phyloP scores from a whole-genome alignment of 2,329 filamentous ascomycete genomes.

The Botryotinia convoluta region DNA sequence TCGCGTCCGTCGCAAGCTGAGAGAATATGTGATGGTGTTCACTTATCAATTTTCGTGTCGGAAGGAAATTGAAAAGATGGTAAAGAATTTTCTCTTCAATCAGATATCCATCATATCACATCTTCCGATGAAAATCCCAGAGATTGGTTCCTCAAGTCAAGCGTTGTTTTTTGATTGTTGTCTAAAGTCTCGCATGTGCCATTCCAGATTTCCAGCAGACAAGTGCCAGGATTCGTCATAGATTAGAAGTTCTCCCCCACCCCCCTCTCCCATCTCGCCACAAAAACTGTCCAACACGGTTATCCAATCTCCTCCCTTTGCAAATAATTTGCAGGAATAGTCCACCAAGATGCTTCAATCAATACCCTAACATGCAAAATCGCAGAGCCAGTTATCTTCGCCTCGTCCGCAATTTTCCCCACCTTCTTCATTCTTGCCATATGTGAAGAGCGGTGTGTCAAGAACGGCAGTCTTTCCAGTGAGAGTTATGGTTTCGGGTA shows the following conservation, averaged over 20 bases:
- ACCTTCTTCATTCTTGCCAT: not conserved
- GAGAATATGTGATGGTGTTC: not conserved
- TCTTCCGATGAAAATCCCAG: not conserved
- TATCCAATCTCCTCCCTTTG: not conserved
- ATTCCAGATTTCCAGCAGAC: not conserved
- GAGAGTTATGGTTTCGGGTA: not conserved
- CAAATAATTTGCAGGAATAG: not conserved
- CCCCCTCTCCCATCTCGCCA: too few species aligned
- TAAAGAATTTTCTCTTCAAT: not conserved
- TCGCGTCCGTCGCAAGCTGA: rapidly evolving
- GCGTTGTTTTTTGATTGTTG: not conserved
- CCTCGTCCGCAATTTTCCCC: not conserved
- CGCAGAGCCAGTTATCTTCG: not conserved
- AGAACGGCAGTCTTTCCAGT: not conserved
- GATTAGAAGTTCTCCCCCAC: too few species aligned
- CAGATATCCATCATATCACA: not conserved
- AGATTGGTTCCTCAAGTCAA: too few species aligned
- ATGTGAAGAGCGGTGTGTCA: not conserved
- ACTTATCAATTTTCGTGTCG: not conserved
- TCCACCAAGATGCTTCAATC: not conserved
- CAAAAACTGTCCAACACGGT: not conserved
- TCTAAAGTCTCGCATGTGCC: not conserved
- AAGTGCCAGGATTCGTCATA: not conserved
- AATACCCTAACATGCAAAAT: not conserved
- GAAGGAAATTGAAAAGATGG: not conserved